A percentile compares a stretch with the other conserved stretches of the same genome.
These are phyloP conservation scores for Globisporangium megalacanthum DNA, from an alignment of 352 stramenopile species.

Conservation along the genomic window DNA sequence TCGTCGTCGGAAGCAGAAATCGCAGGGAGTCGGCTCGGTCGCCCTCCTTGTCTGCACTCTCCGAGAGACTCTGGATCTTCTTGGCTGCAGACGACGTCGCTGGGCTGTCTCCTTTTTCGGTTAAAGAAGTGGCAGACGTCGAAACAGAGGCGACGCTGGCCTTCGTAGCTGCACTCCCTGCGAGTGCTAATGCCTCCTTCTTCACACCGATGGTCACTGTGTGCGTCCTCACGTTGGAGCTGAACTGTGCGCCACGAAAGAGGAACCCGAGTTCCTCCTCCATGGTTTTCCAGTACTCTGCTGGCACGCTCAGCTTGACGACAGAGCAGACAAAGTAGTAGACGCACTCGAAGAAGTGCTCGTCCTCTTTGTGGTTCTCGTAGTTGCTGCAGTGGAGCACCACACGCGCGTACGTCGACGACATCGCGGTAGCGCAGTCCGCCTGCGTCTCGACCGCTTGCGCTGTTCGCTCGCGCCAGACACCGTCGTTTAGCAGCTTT, in stretches of 20 bases:
- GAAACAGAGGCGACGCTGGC: not conserved
- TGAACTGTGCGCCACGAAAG: constrained; percentile 74
- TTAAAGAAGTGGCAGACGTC: constrained; percentile 1
- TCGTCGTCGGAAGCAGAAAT: constrained; percentile 45
- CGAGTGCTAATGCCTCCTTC: constrained; percentile 7
- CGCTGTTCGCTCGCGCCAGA: constrained; percentile 23
- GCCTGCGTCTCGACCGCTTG: constrained; percentile 22
- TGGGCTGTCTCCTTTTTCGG: constrained; percentile 5
- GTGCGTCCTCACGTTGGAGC: constrained; percentile 46
- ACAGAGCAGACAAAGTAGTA: constrained; percentile 77
- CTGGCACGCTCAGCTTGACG: constrained; percentile 53
- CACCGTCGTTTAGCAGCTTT: constrained; percentile 16
- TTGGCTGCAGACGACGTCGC: constrained; percentile 10
- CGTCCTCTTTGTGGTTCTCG: constrained; percentile 79
- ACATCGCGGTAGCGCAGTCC: constrained; percentile 32
- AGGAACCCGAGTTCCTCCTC: constrained; percentile 71
- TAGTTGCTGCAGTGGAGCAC: constrained; percentile 82
- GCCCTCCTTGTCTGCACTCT: constrained; percentile 16
- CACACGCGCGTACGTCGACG: constrained; percentile 53
- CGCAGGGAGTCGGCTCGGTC: constrained; percentile 7
- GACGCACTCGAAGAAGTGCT: constrained; percentile 75
- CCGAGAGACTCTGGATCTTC: constrained; percentile 42
- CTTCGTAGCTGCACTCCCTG: not conserved
- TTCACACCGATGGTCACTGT: constrained; percentile 9
- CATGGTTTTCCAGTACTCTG: constrained; percentile 48